phyloP scores from a whole-genome alignment of 169 alveolate genomes.

The Cryptosporidium ubiquitum region DNA sequence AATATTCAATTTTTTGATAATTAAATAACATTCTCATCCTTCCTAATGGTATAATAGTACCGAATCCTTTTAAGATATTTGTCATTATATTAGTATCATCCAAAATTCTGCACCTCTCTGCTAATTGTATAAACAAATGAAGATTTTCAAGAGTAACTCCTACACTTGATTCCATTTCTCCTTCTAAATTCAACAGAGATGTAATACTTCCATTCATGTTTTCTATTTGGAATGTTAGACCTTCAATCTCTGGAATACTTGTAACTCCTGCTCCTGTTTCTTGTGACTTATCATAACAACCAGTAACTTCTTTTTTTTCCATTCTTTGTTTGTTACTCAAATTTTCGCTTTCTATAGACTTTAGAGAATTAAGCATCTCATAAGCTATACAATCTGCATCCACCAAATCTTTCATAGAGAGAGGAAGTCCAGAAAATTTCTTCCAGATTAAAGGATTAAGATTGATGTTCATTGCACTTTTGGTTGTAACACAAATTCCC shows the following conservation, averaged over 20 bases:
- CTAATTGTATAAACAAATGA: slow-evolving; percentile 83
- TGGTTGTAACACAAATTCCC: slow-evolving; percentile 89
- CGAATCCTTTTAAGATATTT: slow-evolving; percentile 85
- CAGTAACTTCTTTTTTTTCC: background rate
- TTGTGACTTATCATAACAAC: background rate
- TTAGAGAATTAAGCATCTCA: slow-evolving; percentile 84
- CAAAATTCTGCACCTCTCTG: slow-evolving; percentile 84
- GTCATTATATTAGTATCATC: slow-evolving; percentile 84
- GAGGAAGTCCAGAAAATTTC: slow-evolving; percentile 80
- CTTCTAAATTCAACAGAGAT: slow-evolving; percentile 19
- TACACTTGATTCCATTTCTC: slow-evolving; percentile 58
- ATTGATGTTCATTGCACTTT: slow-evolving; percentile 86
- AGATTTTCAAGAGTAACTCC: slow-evolving; percentile 83
- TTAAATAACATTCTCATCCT: slow-evolving; percentile 88
- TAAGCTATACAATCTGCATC: slow-evolving; percentile 86
- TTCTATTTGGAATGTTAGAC: slow-evolving; percentile 64
- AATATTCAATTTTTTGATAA: slow-evolving; percentile 83
- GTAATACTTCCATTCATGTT: slow-evolving; percentile 64
- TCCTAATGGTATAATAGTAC: slow-evolving; percentile 90
- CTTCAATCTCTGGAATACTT: slow-evolving; percentile 58
- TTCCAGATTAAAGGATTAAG: slow-evolving; percentile 91
- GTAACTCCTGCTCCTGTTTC: background rate
- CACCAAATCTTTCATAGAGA: slow-evolving; percentile 81
- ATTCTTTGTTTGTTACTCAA: slow-evolving; percentile 71
- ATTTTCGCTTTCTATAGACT: slow-evolving; percentile 77